Percentiles rank a stretch among this genome's conserved stretches.
These are phyloP conservation scores for Castanea mollissima DNA, from an alignment of 306 rosid genomes.

Conservation along the genomic window DNA sequence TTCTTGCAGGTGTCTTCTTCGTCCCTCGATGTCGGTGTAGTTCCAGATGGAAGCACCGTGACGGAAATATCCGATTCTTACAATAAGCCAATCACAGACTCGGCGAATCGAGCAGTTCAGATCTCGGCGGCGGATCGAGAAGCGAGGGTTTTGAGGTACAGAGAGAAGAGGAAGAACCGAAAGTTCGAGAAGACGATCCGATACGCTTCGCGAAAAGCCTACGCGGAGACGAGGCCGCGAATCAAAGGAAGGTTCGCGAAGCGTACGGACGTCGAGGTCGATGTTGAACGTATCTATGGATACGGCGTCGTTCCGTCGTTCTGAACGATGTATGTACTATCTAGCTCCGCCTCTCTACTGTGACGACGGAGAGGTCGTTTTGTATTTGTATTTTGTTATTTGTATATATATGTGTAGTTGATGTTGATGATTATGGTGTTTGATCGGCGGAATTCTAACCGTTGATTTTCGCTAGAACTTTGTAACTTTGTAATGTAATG, in stretches of 20 bases:
- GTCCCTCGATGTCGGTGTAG: conserved; percentile 77
- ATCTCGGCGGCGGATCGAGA: conserved; percentile 77
- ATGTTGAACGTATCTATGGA: conserved; percentile 48
- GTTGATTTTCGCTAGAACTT: conserved; percentile 18
- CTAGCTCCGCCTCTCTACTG: too few species aligned
- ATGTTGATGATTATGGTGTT: conserved; percentile 3
- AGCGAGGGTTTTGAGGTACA: conserved; percentile 93
- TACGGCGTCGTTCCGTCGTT: conserved; percentile 89
- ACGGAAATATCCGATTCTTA: conserved; percentile 54
- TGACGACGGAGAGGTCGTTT: background rate
- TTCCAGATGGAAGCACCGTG: conserved; percentile 63
- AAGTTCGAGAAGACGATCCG: conserved; percentile 98
- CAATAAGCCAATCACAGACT: conserved; percentile 28
- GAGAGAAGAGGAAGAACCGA: conserved; percentile 94
- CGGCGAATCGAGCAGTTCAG: conserved; percentile 40
- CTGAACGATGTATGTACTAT: conserved; percentile 3
- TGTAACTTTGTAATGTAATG: background rate
- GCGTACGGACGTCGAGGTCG: conserved; percentile 55
- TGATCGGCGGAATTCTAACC: conserved; percentile 36
- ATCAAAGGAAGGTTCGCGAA: conserved; percentile 95
- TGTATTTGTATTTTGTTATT: background rate
- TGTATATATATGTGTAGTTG: background rate
- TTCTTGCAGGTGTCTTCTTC: conserved; percentile 75
- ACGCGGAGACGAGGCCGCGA: conserved; percentile 92
- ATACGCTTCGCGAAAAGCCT: conserved; percentile 89